Evolutionary conservation across 2,329 filamentous ascomycete species (phyloP), one percentile per base, ranked within the genome.

Genomic region (Neocatenulostroma microsporum): DNA sequence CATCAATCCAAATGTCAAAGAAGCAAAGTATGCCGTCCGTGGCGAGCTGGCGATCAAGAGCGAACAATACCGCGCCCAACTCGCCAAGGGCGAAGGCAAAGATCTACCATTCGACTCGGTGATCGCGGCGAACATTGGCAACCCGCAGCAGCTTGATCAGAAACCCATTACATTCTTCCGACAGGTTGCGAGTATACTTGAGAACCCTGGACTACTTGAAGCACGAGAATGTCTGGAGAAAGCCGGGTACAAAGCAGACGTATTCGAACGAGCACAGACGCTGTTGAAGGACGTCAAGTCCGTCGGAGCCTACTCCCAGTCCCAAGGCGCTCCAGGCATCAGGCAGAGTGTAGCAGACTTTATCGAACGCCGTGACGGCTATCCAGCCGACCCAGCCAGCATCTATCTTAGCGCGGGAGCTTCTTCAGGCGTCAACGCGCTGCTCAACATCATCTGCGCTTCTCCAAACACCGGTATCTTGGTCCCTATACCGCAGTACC

Each of bases 141-240:
- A 98, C 70, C 91, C 91, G 3, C 91, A 98, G 67, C 91, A 98
- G 68, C 78, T 98, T 46, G 91, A 95, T 67, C 91, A 98, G 74
- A 93, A 96, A 73, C 91, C 91, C 56, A 89, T 98, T 56, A 98
- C 91, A 51, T 98, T 95, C 73, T 95, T 98, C 78, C 81, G 91
- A 52, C 89, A 98, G 68, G 91, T 98, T 19, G 75, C 91, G 55
- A 94, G 86, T 66, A 64, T 98, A 45, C 66, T 96, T 41, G 91
- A 98, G 72, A 88, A 96, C 69, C 91, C 91, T 1, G 62, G 71
- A 39, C 71, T 98, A 21, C 72, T 98, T 42, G 74, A 94, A 57
- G 80, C 93, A 53, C 78, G 86, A 61, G 76, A 89, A 48, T 80
- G 82, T n/a, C 68, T 96, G 46, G 66, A 80, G 57, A 75, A 79